phyloP scores from a whole-genome alignment of 2,329 filamentous ascomycete species.

The Ceratocystis albifundus region DNA sequence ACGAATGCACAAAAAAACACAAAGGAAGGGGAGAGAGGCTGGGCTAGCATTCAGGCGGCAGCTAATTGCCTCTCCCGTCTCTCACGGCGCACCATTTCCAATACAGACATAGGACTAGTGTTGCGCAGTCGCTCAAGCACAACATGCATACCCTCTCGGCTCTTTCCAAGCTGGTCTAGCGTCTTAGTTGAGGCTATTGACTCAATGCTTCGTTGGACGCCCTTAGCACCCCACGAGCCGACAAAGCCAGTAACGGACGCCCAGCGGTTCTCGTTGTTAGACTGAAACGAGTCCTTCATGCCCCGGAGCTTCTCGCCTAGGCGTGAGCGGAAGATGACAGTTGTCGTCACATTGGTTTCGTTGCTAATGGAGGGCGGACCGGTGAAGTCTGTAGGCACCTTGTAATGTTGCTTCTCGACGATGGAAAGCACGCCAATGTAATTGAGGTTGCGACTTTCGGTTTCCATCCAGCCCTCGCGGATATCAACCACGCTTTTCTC shows the following conservation, averaged over 20 bases:
- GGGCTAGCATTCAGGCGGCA: neutral
- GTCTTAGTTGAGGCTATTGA: conserved; percentile 66
- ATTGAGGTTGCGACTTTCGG: conserved; percentile 69
- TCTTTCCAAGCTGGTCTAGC: conserved; percentile 65
- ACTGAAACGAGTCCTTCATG: conserved; percentile 37
- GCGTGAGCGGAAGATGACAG: conserved; percentile 59
- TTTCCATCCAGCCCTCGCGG: conserved; percentile 70
- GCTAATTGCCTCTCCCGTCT: conserved; percentile 25
- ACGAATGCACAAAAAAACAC: neutral
- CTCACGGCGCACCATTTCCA: conserved; percentile 43
- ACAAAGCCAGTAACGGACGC: conserved; percentile 38
- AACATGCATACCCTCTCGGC: conserved; percentile 70
- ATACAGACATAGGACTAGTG: conserved; percentile 46
- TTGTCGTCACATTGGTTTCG: conserved; percentile 58
- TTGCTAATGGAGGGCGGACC: conserved; percentile 26
- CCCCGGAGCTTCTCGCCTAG: conserved; percentile 57
- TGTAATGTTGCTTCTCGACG: conserved; percentile 61
- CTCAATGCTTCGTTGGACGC: conserved; percentile 72
- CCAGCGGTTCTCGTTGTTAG: conserved; percentile 36
- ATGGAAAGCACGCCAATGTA: conserved; percentile 71
- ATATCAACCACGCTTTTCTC: conserved; percentile 71
- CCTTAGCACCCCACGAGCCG: conserved; percentile 51
- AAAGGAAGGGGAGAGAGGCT: conserved; percentile 5
- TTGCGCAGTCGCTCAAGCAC: conserved; percentile 59
- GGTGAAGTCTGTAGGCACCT: conserved; percentile 26